Evolutionary conservation across 2,329 filamentous ascomycete genomes (phyloP), one percentile per base, ranked within the genome.

Genomic region (Colletotrichum musicola): DNA sequence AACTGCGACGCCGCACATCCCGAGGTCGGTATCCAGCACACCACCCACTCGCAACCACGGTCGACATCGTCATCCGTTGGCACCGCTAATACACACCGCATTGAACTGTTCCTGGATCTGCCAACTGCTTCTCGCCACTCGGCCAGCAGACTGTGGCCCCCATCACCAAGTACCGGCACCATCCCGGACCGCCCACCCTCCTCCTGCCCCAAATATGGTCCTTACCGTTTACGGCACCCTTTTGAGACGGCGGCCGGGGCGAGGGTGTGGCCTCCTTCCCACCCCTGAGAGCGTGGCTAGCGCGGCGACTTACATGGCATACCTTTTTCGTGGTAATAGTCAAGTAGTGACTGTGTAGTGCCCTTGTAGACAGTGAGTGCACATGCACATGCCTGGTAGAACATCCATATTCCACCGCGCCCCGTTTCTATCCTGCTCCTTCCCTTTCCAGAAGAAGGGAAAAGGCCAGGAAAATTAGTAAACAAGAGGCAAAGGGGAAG

Each of bases 21-120:
- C 40, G 16, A 42, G 12, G 40, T 40, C 38, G 13, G 38, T 5
- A 42, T n/a, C 40, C 13, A 42, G 13, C 40, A 14, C 40, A 14
- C 13, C 40, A 42, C 40, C 40, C 25, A 38, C 16, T 58, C 35
- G 20, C 49, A 30, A 60, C 46, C 18, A 53, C 20, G 30, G 7
- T 35, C 30, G 9, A 35, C 35, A 55, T 47, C 60, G 22, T 46
- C 59, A 10, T 54, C 25, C 16, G 14, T n/a, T 22, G 18, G n/a
- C 40, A 30, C 20, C 22, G 22, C 47, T 35, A 10, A 35, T 10
- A 35, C 50, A 58, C 56, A 49, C 51, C 22, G 62, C 62, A 47
- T 65, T 49, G 20, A 64, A 55, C 22, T 22, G 62, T 68, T 59
- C 54, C 65, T 64, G 62, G 54, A 59, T 50, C 53, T 27, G 53